Evolutionary conservation across 768 basidiomycete genomes (phyloP), one percentile per base, ranked within the genome.

Genomic region (Panaeolus cyanescens): DNA sequence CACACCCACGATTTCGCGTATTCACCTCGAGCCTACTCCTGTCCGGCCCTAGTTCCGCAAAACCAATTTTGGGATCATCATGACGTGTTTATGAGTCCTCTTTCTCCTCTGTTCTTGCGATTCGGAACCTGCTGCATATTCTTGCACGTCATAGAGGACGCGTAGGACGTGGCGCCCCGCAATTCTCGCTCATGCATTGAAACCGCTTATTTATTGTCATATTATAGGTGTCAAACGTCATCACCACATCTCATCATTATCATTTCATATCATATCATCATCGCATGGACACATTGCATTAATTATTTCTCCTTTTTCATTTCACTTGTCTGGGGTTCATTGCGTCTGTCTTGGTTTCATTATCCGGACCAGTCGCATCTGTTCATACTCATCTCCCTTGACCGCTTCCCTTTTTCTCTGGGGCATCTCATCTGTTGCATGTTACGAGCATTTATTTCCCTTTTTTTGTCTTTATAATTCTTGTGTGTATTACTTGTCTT

Each of bases 1-100:
- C 56, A 72, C 71, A 36, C 71, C 71, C 13, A 70, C 71, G 15
- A 37, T 64, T 20, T 71, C 70, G 39, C 61, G 66, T 40, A 30
- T 69, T 30, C 59, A 64, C 30, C 59, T 69, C 63, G 55, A 60
- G 32, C 31, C 22, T 59, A 33, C 45, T 59, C 8, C 55, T 62
- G 33, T 53, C 53, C 45, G 25, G 25, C 30, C 45, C 45, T 50
- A 50, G 30, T 10, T 9, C 45, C 45, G 25, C 45, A 50, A 28
- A 30, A 50, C 22, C 30, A 50, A 50, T 50, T 50, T 50, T 50
- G 45, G n/a, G 13, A 33, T 56, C 58, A 61, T 50, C 25, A 56
- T 39, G 42, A 39, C 36, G 32, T 37, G 55, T 25, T 36, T 31
- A 56, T 34, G 22, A 9, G 45, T 22, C 25, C 17, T 5, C 25